phyloP scores from a whole-genome alignment of 768 basidiomycete genomes.

The Fibroporia radiculosa region DNA sequence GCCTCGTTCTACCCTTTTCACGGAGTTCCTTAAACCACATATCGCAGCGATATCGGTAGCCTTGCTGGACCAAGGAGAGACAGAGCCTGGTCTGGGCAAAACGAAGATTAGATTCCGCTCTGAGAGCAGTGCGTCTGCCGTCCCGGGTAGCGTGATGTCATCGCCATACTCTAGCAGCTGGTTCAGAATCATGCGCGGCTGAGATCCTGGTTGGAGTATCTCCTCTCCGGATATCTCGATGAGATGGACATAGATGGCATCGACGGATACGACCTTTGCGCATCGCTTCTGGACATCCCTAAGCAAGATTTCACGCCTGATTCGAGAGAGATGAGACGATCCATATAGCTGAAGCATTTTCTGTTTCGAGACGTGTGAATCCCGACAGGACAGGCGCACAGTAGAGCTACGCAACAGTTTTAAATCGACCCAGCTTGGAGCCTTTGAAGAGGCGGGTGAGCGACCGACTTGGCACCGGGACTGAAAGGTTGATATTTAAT shows the following conservation, averaged over 20 bases:
- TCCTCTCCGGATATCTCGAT: conserved; percentile 43
- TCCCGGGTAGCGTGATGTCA: conserved; percentile 43
- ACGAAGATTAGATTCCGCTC: conserved; percentile 54
- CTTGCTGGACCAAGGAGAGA: conserved; percentile 99
- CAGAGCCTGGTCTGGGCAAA: conserved; percentile 78
- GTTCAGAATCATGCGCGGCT: conserved; percentile 47
- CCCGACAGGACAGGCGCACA: too few species aligned
- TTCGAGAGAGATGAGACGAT: conserved; percentile 63
- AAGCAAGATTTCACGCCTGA: conserved; percentile 65
- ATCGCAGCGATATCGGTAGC: conserved; percentile 91
- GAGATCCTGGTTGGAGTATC: conserved; percentile 37
- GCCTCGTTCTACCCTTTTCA: conserved; percentile 86
- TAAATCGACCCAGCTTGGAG: too few species aligned
- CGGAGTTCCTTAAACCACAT: conserved; percentile 66
- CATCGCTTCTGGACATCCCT: conserved; percentile 44
- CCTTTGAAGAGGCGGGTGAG: too few species aligned
- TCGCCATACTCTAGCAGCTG: conserved; percentile 83
- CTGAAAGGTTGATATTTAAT: too few species aligned
- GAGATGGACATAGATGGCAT: conserved; percentile 83
- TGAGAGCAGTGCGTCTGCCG: conserved; percentile 27
- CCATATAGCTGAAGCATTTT: conserved; percentile 75
- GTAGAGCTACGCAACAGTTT: too few species aligned
- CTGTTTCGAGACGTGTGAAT: too few species aligned
- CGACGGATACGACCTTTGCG: conserved; percentile 56
- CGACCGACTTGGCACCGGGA: too few species aligned